These are phyloP conservation scores for Cyclocybe cylindracea DNA, from an alignment of 768 basidiomycete species.

Conservation along the genomic window DNA sequence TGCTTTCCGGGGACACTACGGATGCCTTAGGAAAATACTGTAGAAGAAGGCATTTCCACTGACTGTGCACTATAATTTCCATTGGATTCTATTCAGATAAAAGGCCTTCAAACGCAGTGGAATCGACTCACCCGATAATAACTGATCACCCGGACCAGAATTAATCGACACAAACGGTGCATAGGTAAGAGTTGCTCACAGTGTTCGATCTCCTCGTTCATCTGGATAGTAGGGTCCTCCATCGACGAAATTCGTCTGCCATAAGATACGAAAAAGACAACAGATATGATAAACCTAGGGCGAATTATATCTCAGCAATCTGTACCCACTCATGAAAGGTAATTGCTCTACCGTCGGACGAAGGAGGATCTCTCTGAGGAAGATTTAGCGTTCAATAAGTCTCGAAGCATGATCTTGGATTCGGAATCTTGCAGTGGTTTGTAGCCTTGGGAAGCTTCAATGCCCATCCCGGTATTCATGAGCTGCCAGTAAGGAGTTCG, in stretches of 20 bases:
- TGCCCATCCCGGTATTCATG: slow-evolving; percentile 25
- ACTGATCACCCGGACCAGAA: neutral
- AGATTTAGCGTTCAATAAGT: slow-evolving; percentile 19
- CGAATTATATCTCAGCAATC: no score
- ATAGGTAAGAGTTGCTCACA: neutral
- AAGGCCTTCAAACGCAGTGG: no score
- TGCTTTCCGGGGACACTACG: slow-evolving; percentile 16
- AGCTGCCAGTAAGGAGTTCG: slow-evolving; percentile 10
- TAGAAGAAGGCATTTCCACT: neutral
- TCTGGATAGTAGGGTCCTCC: neutral
- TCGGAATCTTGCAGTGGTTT: slow-evolving; percentile 24
- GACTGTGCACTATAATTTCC: neutral
- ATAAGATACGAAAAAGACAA: neutral
- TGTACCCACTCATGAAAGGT: no score
- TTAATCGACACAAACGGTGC: neutral
- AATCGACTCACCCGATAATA: neutral
- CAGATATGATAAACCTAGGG: neutral
- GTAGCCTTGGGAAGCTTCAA: slow-evolving; percentile 23
- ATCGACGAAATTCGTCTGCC: neutral
- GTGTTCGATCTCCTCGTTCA: neutral
- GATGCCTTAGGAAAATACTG: neutral
- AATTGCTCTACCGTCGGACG: no score
- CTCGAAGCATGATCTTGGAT: slow-evolving; percentile 21
- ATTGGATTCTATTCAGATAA: no score
- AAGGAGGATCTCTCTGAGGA: slow-evolving; percentile 14